A percentile compares a stretch with the other conserved stretches of the same genome.
These are phyloP conservation scores for Stephanodiscus minutulus DNA, from an alignment of 108 stramenopile species.

Conservation along the genomic window DNA sequence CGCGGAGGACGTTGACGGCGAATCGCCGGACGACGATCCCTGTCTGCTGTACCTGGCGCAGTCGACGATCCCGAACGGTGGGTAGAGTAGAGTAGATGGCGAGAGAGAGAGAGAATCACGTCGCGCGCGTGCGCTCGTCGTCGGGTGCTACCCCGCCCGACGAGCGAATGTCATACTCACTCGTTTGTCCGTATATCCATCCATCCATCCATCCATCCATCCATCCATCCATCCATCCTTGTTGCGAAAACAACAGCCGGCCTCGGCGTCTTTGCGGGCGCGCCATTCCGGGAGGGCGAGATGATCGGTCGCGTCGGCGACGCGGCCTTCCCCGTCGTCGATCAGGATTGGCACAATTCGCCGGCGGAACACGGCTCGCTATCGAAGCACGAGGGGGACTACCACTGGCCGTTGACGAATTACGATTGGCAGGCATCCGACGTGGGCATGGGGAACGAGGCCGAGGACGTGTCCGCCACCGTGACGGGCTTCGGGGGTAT, in stretches of 20 bases:
- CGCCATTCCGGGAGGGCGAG: conserved; percentile 18
- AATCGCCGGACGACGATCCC: conserved; percentile 10
- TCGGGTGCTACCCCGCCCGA: neutral
- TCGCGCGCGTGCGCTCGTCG: too few relatives aligned
- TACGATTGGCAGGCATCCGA: conserved; percentile 52
- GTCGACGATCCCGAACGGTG: conserved; percentile 45
- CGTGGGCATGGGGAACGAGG: conserved; percentile 42
- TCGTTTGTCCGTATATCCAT: too few relatives aligned
- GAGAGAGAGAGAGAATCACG: too few relatives aligned
- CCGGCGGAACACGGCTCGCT: neutral
- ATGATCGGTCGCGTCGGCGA: conserved; percentile 47
- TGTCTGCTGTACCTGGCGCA: conserved; percentile 49
- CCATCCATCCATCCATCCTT: neutral
- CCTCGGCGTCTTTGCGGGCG: conserved; percentile 45
- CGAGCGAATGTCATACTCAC: neutral
- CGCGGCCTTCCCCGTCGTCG: conserved; percentile 45
- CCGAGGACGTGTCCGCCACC: conserved; percentile 44
- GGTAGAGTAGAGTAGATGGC: too few relatives aligned
- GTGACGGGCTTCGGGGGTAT: conserved; percentile 51
- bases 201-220: too few relatives aligned
- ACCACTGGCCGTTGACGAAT: conserved; percentile 53
- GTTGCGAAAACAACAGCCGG: conserved; percentile 11
- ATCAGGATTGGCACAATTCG: conserved; percentile 53
- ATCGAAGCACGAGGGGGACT: conserved; percentile 41
- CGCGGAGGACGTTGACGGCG: neutral